Conservation (phyloP, 2,329 filamentous ascomycete species). For the Fusarium camptoceras region DNA sequence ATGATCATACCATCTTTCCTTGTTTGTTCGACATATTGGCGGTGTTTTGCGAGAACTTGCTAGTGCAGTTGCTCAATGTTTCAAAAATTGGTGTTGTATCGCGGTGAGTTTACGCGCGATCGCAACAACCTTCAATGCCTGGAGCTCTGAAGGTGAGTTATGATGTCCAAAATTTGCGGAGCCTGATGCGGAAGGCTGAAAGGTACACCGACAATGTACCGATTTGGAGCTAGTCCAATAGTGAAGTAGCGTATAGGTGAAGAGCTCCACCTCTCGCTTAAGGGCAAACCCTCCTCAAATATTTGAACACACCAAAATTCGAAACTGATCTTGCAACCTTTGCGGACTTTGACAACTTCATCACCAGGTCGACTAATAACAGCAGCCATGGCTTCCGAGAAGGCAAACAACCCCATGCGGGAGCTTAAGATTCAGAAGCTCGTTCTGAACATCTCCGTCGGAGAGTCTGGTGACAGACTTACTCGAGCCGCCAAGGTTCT, state of each 20-base stretch:
- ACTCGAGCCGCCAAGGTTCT: conserved; percentile 99
- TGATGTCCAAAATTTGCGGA: conserved; percentile 60
- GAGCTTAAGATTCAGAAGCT: conserved; percentile 99
- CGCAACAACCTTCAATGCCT: conserved; percentile 57
- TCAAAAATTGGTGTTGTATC: conserved; percentile 58
- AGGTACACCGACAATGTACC: conserved; percentile 51
- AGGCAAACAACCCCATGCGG: conserved; percentile 98
- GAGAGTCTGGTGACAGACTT: conserved; percentile 99
- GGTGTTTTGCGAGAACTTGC: conserved; percentile 46
- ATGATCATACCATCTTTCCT: conserved; percentile 92
- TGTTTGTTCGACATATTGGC: conserved; percentile 76
- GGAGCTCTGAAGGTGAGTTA: conserved; percentile 58
- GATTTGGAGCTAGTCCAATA: conserved; percentile 43
- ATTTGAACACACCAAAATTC: conserved; percentile 53
- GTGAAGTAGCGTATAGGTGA: rapidly evolving
- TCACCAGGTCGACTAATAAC: conserved; percentile 52
- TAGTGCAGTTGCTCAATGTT: conserved; percentile 49
- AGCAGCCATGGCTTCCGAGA: conserved; percentile 73
- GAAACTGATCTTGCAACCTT: conserved; percentile 42
- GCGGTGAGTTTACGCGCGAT: conserved; percentile 56
- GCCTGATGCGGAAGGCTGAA: conserved; percentile 57
- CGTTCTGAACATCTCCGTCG: conserved; percentile 99
- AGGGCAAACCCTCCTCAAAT: conserved; percentile 60
- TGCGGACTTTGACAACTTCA: conserved; percentile 52
- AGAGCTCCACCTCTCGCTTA: conserved; percentile 46